Evolutionary conservation across 495 filamentous ascomycete genomes (phyloP).

Genomic region (Hypoxylon cercidicola): DNA sequence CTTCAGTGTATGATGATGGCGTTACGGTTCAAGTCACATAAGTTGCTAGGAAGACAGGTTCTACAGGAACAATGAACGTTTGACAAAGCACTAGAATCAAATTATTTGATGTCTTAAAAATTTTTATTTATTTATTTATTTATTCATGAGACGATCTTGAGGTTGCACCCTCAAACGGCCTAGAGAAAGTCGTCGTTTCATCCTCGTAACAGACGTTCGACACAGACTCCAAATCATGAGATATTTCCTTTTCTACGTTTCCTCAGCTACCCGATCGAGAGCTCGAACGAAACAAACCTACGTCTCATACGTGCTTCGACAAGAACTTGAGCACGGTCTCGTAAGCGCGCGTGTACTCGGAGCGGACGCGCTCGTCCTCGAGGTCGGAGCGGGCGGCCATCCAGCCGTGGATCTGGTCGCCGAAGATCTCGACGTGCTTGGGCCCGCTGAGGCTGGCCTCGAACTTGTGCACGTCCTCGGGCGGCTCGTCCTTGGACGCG

Average conservation of each 20-base stretch:
- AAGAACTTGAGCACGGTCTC: constrained; percentile 78
- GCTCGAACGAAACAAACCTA: too few species aligned
- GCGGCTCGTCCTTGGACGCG: constrained; percentile 73
- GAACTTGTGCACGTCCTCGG: constrained; percentile 76
- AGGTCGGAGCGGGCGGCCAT: constrained; percentile 85
- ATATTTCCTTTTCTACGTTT: too few species aligned
- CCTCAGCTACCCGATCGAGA: too few species aligned
- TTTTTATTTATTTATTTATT: background rate
- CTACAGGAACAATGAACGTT: background rate
- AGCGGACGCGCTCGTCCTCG: constrained; percentile 70
- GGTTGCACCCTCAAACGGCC: too few species aligned
- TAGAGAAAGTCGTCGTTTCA: too few species aligned
- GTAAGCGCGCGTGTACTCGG: constrained; percentile 85
- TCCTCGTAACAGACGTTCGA: too few species aligned
- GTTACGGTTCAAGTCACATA: background rate
- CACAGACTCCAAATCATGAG: too few species aligned
- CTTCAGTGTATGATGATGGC: background rate
- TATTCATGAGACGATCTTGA: too few species aligned
- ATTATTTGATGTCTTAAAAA: background rate
- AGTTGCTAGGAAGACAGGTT: background rate
- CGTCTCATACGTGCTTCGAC: constrained; percentile 71
- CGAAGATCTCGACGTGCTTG: constrained; percentile 82
- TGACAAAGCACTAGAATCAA: background rate
- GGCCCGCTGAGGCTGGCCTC: constrained; percentile 71
- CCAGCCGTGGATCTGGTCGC: constrained; percentile 87